Percentiles rank a stretch among this genome's conserved stretches.
Evolutionary conservation across 2,329 filamentous ascomycete genomes (phyloP).

Genomic region (Verticillium nubilum): DNA sequence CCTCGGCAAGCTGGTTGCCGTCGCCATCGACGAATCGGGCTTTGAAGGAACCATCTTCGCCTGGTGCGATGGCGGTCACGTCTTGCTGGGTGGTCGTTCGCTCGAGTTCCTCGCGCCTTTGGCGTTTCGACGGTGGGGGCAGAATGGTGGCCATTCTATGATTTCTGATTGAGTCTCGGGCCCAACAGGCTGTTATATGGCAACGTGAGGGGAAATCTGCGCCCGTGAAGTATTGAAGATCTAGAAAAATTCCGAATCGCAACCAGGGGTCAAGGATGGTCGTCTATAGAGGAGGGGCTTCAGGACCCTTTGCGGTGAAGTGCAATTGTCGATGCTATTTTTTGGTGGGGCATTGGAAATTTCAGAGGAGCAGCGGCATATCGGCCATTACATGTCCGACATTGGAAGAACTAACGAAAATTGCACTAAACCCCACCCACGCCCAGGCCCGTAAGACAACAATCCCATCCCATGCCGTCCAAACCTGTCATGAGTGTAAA

Average conservation of each 20-base stretch:
- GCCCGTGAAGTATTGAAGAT: background rate
- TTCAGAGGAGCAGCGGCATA: background rate
- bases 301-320: background rate
- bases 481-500: background rate
- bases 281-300: background rate
- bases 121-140: slow-evolving; percentile 84
- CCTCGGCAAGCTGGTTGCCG: slow-evolving; percentile 64
- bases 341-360: slow-evolving; percentile 2
- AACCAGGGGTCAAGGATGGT: background rate
- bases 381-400: background rate
- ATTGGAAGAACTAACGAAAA: background rate
- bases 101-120: slow-evolving; percentile 70
- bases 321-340: background rate
- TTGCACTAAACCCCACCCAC: background rate
- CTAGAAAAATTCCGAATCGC: background rate
- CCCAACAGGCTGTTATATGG: background rate
- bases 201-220: background rate
- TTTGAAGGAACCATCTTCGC: slow-evolving; percentile 70
- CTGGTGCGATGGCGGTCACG: slow-evolving; percentile 61
- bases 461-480: background rate
- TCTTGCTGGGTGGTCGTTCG: slow-evolving; percentile 71
- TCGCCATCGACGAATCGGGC: slow-evolving; percentile 84
- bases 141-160: slow-evolving; percentile 68
- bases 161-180: background rate
- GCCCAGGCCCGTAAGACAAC: background rate